phyloP scores from a whole-genome alignment of 2,329 filamentous ascomycete species.

The Coniochaeta sp. region DNA sequence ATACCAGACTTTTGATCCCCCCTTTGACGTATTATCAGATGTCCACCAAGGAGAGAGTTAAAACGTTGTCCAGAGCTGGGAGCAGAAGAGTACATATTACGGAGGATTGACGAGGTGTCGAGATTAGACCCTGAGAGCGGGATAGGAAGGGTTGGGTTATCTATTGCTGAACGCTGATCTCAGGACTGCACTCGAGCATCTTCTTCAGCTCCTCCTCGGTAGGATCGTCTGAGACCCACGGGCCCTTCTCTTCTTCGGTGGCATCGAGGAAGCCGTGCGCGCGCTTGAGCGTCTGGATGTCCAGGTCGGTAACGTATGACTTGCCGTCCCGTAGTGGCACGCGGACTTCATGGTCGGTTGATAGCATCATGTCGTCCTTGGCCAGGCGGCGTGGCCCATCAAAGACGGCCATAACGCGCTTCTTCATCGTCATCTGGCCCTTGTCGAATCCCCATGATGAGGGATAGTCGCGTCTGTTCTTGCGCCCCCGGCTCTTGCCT shows the following conservation, averaged over 20 bases:
- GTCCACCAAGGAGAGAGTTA: not conserved
- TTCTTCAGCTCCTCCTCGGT: slow-evolving; percentile 52
- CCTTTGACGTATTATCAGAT: not conserved
- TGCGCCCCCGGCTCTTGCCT: slow-evolving; percentile 60
- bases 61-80: not conserved
- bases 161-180: slow-evolving; percentile 7
- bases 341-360: slow-evolving; percentile 88
- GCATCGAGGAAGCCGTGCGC: slow-evolving; percentile 77
- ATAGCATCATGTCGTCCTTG: slow-evolving; percentile 99
- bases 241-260: slow-evolving; percentile 79
- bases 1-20: slow-evolving; percentile 4
- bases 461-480: slow-evolving; percentile 90
- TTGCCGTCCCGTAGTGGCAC: slow-evolving; percentile 69
- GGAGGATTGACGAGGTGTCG: not conserved
- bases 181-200: slow-evolving; percentile 44
- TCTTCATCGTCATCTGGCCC: slow-evolving; percentile 97
- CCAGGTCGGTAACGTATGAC: slow-evolving; percentile 84
- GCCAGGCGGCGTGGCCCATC: slow-evolving; percentile 80
- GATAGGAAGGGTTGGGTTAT: not conserved
- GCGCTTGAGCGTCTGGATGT: slow-evolving; percentile 80
- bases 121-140: not conserved
- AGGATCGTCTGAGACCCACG: slow-evolving; percentile 70
- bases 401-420: slow-evolving; percentile 88
- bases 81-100: slow-evolving; percentile 1
- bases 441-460: slow-evolving; percentile 88